Evolutionary conservation across 257 asterid genomes (phyloP).

Genomic region (Vinca minor): DNA sequence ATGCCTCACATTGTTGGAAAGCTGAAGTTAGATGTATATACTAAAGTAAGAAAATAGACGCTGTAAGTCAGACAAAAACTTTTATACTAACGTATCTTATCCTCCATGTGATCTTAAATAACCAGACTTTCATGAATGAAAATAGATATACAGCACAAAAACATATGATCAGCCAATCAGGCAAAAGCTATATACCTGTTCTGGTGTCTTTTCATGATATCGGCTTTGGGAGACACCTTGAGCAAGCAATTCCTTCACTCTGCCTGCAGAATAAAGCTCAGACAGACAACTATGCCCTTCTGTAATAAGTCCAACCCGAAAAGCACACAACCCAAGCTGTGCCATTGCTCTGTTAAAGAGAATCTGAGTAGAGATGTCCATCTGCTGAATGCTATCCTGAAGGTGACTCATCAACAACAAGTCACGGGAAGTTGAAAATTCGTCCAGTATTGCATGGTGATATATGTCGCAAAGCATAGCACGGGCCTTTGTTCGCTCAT

Average conservation of each 20-base stretch:
- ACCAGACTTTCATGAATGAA: not conserved
- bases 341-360: conserved; percentile 92
- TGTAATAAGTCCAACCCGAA: conserved; percentile 67
- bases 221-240: conserved; percentile 95
- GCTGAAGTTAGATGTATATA: not conserved
- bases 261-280: conserved; percentile 85
- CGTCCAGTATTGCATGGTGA: conserved; percentile 78
- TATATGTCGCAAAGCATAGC: conserved; percentile 99
- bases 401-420: conserved; percentile 93
- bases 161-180: not conserved
- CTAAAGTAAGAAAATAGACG: not conserved
- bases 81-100: not conserved
- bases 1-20: not conserved
- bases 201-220: conserved; percentile 92
- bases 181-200: conserved; percentile 48
- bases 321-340: conserved; percentile 88
- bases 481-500: conserved; percentile 92
- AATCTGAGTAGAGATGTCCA: conserved; percentile 93
- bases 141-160: not conserved
- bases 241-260: conserved; percentile 91
- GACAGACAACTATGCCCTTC: conserved; percentile 81
- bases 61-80: not conserved
- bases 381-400: conserved; percentile 86
- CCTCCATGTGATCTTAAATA: too few relatives aligned
- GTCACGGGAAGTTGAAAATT: conserved; percentile 75